Conservation (phyloP, 371 early-diverging fungal species). For the Amoeboaphelidium protococcarum region DNA sequence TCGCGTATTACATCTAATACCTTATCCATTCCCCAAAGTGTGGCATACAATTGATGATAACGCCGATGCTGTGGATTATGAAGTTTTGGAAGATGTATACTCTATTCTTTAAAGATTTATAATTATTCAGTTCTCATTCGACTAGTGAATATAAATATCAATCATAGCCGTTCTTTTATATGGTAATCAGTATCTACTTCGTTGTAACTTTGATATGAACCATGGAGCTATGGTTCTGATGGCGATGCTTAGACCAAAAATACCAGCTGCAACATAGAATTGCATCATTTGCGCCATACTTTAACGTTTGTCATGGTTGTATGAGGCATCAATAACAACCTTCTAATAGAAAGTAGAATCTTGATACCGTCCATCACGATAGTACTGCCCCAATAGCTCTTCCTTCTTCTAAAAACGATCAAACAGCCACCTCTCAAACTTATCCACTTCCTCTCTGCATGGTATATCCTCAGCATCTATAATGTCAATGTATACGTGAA, state of each 20-base stretch:
- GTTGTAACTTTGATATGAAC: neutral
- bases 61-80: slow-evolving; percentile 17
- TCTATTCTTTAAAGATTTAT: neutral
- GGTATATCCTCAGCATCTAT: neutral
- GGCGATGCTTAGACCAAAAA: too few species aligned
- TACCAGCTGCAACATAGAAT: neutral
- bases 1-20: slow-evolving; percentile 63
- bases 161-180: neutral
- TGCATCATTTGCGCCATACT: neutral
- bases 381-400: neutral
- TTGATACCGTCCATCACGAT: neutral
- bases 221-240: neutral
- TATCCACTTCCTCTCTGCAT: neutral
- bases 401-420: neutral
- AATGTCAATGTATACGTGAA: neutral
- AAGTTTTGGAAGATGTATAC: slow-evolving; percentile 11
- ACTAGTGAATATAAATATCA: too few species aligned
- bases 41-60: slow-evolving; percentile 54
- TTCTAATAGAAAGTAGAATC: neutral
- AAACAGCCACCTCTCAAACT: neutral
- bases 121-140: neutral
- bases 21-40: slow-evolving; percentile 58
- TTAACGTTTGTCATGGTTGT: neutral
- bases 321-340: neutral
- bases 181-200: neutral